A percentile compares a stretch with the other conserved stretches of the same genome.
phyloP scores from a whole-genome alignment of 257 asterid genomes.

The Forsythia suspensa region DNA sequence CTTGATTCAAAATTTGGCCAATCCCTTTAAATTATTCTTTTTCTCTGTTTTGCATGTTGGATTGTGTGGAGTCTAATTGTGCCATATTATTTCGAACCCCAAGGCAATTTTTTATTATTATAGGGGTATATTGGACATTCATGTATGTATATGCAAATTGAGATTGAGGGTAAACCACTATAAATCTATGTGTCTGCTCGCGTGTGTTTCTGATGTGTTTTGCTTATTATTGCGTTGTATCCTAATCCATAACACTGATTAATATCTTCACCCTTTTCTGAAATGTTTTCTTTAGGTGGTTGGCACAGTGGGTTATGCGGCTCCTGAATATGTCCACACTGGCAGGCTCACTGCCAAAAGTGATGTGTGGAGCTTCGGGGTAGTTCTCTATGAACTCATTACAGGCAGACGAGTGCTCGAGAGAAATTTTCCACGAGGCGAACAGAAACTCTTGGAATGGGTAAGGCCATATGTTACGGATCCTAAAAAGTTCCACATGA shows the following conservation, averaged over 20 bases:
- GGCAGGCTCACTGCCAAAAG: slow-evolving; percentile 90
- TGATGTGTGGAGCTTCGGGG: slow-evolving; percentile 96
- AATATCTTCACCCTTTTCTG: not conserved
- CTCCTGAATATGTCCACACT: slow-evolving; percentile 83
- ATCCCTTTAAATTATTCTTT: not conserved
- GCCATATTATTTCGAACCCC: not conserved
- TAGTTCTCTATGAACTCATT: slow-evolving; percentile 82
- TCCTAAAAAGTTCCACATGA: slow-evolving; percentile 69
- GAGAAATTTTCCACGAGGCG: slow-evolving; percentile 79
- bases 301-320: slow-evolving; percentile 94
- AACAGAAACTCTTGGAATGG: slow-evolving; percentile 93
- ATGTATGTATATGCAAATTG: not conserved
- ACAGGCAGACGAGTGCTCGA: slow-evolving; percentile 93
- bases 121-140: not conserved
- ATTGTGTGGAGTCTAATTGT: not conserved
- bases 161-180: not conserved
- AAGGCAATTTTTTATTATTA: not conserved
- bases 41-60: not conserved
- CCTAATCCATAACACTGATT: not conserved
- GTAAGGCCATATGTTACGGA: slow-evolving; percentile 81
- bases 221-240: not conserved
- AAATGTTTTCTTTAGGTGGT: slow-evolving; percentile 49
- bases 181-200: not conserved
- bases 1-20: slow-evolving; percentile 10
- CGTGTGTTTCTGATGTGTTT: not conserved